Conservation (phyloP, 2,329 filamentous ascomycete genomes). For the Phoma sp. region DNA sequence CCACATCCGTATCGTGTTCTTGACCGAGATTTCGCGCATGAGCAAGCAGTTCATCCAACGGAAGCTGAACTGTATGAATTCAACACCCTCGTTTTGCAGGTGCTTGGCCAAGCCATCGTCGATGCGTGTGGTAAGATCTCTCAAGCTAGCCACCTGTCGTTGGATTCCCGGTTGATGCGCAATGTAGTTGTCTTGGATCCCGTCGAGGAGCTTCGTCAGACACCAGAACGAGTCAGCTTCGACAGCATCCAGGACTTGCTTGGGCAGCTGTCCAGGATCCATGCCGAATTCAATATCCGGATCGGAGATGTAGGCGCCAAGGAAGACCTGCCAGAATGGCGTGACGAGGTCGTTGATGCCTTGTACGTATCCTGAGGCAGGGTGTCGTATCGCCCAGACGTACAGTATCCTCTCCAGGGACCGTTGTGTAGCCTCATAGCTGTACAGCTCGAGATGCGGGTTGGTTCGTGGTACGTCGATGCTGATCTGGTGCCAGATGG, state of each 20-base stretch:
- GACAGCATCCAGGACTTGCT: constrained; percentile 89
- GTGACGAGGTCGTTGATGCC: constrained; percentile 98
- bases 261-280: constrained; percentile 93
- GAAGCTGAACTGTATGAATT: constrained; percentile 99
- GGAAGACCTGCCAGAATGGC: constrained; percentile 97
- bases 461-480: constrained; percentile 97
- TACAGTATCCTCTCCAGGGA: constrained; percentile 95
- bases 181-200: constrained; percentile 99
- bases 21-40: constrained; percentile 96
- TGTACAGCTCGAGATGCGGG: constrained; percentile 91
- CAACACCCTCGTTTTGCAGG: constrained; percentile 86
- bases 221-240: constrained; percentile 99
- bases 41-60: constrained; percentile 99
- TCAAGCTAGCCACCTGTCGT: constrained; percentile 84
- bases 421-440: constrained; percentile 93
- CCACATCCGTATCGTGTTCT: constrained; percentile 98
- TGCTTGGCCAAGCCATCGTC: constrained; percentile 85
- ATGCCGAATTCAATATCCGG: constrained; percentile 90
- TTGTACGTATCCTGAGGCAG: constrained; percentile 96
- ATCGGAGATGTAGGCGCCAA: constrained; percentile 94
- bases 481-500: constrained; percentile 99
- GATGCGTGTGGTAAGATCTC: constrained; percentile 90
- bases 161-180: constrained; percentile 97
- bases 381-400: constrained; percentile 96
- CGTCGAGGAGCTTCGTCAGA: constrained; percentile 94